phyloP scores from a whole-genome alignment of 2,329 filamentous ascomycete species.

The Claviceps citrina region DNA sequence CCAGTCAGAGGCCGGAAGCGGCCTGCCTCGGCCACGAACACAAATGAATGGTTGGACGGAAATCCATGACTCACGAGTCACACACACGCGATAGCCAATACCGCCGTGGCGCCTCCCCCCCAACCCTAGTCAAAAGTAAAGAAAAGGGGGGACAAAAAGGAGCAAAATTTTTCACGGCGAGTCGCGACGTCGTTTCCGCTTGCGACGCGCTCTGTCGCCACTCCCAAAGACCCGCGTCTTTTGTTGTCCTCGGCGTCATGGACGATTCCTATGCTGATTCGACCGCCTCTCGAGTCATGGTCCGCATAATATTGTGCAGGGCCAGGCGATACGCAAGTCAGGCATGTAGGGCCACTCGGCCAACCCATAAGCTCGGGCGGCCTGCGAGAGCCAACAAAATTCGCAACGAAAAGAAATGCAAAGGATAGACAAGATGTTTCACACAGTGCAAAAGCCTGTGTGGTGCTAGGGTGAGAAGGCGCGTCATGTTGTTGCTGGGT shows the following conservation, averaged over 20 bases:
- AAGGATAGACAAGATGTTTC: constrained; percentile 7
- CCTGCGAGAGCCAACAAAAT: too few relatives aligned
- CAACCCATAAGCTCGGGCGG: too few relatives aligned
- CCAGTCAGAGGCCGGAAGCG: constrained; percentile 20
- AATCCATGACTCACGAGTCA: constrained; percentile 18
- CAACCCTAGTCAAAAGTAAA: neutral
- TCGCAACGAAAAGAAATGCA: too few relatives aligned
- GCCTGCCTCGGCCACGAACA: constrained; percentile 14
- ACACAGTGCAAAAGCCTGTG: constrained; percentile 3
- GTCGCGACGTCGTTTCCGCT: constrained; percentile 6
- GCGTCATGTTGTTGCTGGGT: constrained; percentile 8
- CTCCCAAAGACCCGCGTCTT: neutral
- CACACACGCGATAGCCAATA: constrained; percentile 6
- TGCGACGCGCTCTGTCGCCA: constrained; percentile 9
- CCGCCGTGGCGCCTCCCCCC: constrained; percentile 1
- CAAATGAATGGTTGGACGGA: constrained; percentile 12
- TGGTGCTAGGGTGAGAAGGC: constrained; percentile 11
- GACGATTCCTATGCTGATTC: neutral
- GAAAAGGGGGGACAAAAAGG: constrained; percentile 1
- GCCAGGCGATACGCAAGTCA: neutral
- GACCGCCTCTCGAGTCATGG: neutral
- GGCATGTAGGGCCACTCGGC: too few relatives aligned
- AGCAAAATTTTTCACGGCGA: constrained; percentile 8
- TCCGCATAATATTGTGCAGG: neutral
- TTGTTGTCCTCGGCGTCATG: too few relatives aligned